Percentiles rank a stretch among this genome's conserved stretches.
phyloP scores from a whole-genome alignment of 2,329 filamentous ascomycete species.

The Epichloe sibirici region DNA sequence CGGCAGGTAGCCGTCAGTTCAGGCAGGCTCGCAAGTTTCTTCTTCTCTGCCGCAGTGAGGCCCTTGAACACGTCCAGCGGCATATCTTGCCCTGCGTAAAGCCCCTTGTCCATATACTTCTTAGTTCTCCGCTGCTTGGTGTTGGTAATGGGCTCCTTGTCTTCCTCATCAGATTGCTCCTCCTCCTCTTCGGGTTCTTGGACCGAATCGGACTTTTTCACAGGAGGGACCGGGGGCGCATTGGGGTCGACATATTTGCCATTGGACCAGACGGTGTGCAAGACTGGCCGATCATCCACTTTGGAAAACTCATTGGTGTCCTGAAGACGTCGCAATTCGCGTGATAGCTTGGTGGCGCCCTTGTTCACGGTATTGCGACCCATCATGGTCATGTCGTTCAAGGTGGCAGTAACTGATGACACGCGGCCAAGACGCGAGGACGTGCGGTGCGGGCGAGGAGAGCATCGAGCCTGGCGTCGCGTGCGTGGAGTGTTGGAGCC shows the following conservation, averaged over 20 bases:
- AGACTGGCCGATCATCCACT: constrained; percentile 44
- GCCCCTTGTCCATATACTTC: constrained; percentile 68
- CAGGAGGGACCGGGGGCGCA: constrained; percentile 24
- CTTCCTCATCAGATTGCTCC: constrained; percentile 9
- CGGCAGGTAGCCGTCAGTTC: constrained; percentile 34
- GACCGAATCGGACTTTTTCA: constrained; percentile 20
- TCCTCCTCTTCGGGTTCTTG: constrained; percentile 7
- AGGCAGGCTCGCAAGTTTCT: constrained; percentile 33
- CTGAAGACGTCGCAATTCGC: constrained; percentile 47
- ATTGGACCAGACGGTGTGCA: constrained; percentile 51
- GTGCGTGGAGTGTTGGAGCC: constrained; percentile 23
- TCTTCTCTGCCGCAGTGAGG: constrained; percentile 39
- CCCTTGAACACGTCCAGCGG: constrained; percentile 35
- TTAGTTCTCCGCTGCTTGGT: constrained; percentile 43
- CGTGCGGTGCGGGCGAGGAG: constrained; percentile 24
- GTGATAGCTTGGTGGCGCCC: constrained; percentile 33
- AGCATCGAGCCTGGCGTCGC: constrained; percentile 20
- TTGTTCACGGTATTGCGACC: constrained; percentile 42
- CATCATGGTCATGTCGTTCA: constrained; percentile 48
- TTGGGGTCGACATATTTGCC: constrained; percentile 46
- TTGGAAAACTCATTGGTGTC: constrained; percentile 51
- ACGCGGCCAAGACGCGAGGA: constrained; percentile 26
- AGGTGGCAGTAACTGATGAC: constrained; percentile 33
- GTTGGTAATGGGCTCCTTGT: constrained; percentile 15
- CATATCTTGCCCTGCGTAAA: constrained; percentile 72